phyloP scores from a whole-genome alignment of 352 stramenopile genomes.

The Blastocystis sp. region DNA sequence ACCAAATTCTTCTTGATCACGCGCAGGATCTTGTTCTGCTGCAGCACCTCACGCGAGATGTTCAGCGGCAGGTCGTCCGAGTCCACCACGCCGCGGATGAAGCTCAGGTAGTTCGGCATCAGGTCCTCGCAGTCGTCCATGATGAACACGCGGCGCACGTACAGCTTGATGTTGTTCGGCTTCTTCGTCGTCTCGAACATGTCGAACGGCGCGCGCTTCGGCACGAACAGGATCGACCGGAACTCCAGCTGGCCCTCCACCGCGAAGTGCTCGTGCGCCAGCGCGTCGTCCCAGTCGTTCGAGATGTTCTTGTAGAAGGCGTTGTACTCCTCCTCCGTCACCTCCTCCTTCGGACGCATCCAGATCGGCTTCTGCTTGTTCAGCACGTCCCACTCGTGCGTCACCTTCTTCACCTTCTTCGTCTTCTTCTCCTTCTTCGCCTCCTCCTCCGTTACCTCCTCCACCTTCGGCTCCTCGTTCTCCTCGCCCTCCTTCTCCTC shows the following conservation, averaged over 20 bases:
- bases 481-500: too few species aligned
- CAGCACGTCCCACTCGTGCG: too few species aligned
- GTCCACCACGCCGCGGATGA: slow-evolving; percentile 90
- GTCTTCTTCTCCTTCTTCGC: too few species aligned
- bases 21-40: slow-evolving; percentile 99
- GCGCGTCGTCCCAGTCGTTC: slow-evolving; percentile 79
- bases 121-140: slow-evolving; percentile 99
- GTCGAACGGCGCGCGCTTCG: slow-evolving; percentile 97
- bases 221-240: slow-evolving; percentile 93
- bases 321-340: slow-evolving; percentile 77
- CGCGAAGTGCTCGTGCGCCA: slow-evolving; percentile 8
- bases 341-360: slow-evolving; percentile 97
- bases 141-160: slow-evolving; percentile 99
- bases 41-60: slow-evolving; percentile 90
- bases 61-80: too few species aligned
- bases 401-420: too few species aligned
- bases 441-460: too few species aligned
- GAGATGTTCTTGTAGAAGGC: slow-evolving; percentile 99
- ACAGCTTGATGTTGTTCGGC: slow-evolving; percentile 78
- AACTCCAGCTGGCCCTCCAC: slow-evolving; percentile 99
- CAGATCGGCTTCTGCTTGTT: slow-evolving; percentile 92
- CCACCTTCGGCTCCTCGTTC: too few species aligned
- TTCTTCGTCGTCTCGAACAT: slow-evolving; percentile 98
- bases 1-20: slow-evolving; percentile 99
- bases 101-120: slow-evolving; percentile 97